phyloP scores from a whole-genome alignment of 805 yeast genomes.

The Nadsonia fulvescens region DNA sequence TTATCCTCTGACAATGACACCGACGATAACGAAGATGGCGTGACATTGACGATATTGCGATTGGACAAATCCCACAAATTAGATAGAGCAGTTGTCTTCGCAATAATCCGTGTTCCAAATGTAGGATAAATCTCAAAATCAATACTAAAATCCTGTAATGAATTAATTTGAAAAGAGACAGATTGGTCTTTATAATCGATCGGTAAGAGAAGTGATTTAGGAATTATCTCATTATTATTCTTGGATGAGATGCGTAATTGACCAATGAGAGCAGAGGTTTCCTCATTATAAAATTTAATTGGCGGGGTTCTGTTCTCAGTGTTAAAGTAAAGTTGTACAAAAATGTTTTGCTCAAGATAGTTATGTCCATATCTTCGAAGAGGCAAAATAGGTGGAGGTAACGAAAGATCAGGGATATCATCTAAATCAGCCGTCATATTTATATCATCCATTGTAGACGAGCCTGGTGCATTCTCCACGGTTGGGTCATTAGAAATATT shows the following conservation, averaged over 20 bases:
- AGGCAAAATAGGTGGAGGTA: conserved; percentile 95
- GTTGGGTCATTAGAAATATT: too few relatives aligned
- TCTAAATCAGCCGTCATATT: conserved; percentile 35
- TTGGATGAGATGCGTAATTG: conserved; percentile 67
- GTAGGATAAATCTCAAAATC: conserved; percentile 88
- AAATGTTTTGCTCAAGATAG: conserved; percentile 76
- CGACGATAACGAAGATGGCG: conserved; percentile 7
- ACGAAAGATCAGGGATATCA: conserved; percentile 70
- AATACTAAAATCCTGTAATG: conserved; percentile 52
- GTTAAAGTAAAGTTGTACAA: conserved; percentile 59
- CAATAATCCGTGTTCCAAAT: conserved; percentile 82
- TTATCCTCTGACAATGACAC: too few relatives aligned
- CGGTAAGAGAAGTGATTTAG: conserved; percentile 71
- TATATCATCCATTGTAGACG: too few relatives aligned
- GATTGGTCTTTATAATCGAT: conserved; percentile 47
- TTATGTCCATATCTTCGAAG: conserved; percentile 89
- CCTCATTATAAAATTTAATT: conserved; percentile 26
- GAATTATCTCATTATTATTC: conserved; percentile 58
- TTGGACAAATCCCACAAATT: conserved; percentile 27
- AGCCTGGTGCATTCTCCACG: too few relatives aligned
- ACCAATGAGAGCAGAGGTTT: conserved; percentile 22
- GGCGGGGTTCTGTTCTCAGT: conserved; percentile 24
- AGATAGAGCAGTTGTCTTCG: conserved; percentile 69
- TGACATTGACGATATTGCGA: too few relatives aligned
- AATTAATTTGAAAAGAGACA: conserved; percentile 70